Evolutionary conservation across 352 stramenopile genomes (phyloP).

Genomic region (Globisporangium splendens): DNA sequence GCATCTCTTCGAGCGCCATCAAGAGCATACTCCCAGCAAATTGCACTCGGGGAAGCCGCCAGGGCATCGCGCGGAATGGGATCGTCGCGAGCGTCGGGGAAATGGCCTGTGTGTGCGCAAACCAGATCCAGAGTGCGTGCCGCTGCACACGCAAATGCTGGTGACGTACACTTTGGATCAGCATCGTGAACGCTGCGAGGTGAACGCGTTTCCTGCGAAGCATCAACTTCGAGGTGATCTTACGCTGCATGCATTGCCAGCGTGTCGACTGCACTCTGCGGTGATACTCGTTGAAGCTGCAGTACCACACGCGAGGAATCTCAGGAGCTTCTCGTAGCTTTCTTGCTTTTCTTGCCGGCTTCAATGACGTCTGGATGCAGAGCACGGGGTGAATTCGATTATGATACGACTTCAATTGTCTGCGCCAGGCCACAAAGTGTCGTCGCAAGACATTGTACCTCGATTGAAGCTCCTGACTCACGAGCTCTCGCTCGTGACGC

Average conservation of each 20-base stretch:
- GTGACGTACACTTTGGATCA: constrained; percentile 23
- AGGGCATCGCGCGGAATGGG: constrained; percentile 19
- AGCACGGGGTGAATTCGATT: constrained; percentile 8
- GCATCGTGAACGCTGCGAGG: constrained; percentile 7
- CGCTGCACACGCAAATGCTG: constrained; percentile 21
- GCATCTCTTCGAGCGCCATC: constrained; percentile 25
- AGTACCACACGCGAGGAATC: constrained; percentile 2
- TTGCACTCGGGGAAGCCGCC: constrained; percentile 10
- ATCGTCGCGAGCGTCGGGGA: constrained; percentile 18
- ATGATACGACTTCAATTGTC: neutral
- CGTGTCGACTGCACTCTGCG: constrained; percentile 4
- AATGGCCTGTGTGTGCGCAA: constrained; percentile 23
- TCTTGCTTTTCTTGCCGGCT: neutral
- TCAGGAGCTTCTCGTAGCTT: too few species aligned
- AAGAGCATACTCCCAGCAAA: constrained; percentile 25
- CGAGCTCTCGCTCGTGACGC: neutral
- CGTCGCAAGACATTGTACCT: neutral
- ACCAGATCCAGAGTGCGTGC: constrained; percentile 49
- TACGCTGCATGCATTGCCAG: neutral
- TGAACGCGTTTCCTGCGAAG: constrained; percentile 1
- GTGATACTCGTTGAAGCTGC: constrained; percentile 8
- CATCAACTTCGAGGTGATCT: neutral
- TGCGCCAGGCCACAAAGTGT: constrained; percentile 8
- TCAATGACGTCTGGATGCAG: constrained; percentile 11
- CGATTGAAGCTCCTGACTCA: neutral